These are phyloP conservation scores for Pontederia crassipes DNA, from an alignment of 176 grass and related monocot species.

Conservation along the genomic window DNA sequence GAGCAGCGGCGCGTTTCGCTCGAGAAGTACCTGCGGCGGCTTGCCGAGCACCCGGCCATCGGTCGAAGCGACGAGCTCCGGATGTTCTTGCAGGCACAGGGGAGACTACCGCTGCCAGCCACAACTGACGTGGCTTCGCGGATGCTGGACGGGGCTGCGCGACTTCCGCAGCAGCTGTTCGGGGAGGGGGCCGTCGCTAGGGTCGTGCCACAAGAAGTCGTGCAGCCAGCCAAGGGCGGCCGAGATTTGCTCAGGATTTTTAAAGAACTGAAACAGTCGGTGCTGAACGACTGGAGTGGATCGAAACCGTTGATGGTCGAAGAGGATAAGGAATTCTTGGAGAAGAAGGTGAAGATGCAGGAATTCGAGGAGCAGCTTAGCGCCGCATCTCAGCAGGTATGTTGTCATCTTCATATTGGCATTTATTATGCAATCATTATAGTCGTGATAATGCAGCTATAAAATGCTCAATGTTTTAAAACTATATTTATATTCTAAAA, in stretches of 20 bases:
- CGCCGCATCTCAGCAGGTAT: neutral
- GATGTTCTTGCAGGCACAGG: neutral
- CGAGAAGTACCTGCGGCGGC: constrained; percentile 67
- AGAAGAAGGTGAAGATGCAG: neutral
- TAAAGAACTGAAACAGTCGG: constrained; percentile 2
- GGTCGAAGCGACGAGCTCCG: constrained; percentile 59
- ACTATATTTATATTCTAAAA: too few relatives aligned
- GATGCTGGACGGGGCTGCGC: neutral
- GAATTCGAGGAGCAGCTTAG: neutral
- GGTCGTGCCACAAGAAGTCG: neutral
- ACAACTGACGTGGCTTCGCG: neutral
- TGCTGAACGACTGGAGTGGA: neutral
- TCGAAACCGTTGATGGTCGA: neutral
- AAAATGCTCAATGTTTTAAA: too few relatives aligned
- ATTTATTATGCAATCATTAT: too few relatives aligned
- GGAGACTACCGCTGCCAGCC: neutral
- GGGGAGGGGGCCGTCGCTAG: neutral
- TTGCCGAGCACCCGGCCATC: constrained; percentile 70
- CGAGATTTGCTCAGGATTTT: neutral
- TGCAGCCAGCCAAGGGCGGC: neutral
- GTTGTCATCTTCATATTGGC: too few relatives aligned
- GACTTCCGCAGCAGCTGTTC: neutral
- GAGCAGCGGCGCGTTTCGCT: constrained; percentile 59
- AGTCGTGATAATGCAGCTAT: too few relatives aligned
- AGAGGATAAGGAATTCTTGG: constrained; percentile 2